These are phyloP conservation scores for Hemileccinum impolitum DNA, from an alignment of 768 basidiomycete genomes.

Conservation along the genomic window DNA sequence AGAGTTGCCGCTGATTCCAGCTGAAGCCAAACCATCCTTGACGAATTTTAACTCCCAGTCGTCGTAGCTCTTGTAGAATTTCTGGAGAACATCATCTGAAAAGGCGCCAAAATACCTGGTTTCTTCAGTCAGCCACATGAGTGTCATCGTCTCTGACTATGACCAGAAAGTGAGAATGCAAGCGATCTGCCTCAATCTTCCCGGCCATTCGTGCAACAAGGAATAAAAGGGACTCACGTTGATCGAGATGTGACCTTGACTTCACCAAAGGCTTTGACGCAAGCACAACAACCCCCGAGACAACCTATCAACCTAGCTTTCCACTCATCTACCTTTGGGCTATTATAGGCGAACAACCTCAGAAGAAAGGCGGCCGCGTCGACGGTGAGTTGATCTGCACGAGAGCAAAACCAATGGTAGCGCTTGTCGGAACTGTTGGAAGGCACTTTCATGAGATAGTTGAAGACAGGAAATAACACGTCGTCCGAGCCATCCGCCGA, in stretches of 20 bases:
- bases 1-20: conserved; percentile 18
- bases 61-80: conserved; percentile 63
- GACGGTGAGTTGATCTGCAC: conserved; percentile 50
- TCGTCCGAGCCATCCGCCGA: conserved; percentile 46
- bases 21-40: conserved; percentile 42
- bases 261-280: conserved; percentile 63
- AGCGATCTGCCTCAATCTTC: conserved; percentile 7
- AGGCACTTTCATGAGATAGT: conserved; percentile 49
- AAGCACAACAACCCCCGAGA: conserved; percentile 61
- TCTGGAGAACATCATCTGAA: conserved; percentile 41
- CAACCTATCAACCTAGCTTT: conserved; percentile 52
- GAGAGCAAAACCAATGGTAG: conserved; percentile 81
- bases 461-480: conserved; percentile 48
- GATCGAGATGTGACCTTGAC: conserved; percentile 61
- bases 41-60: conserved; percentile 61
- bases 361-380: conserved; percentile 80
- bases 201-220: not conserved
- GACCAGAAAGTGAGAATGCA: conserved; percentile 8
- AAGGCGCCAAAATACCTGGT: conserved; percentile 75
- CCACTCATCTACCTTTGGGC: conserved; percentile 60
- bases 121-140: conserved; percentile 14
- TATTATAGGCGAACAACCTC: conserved; percentile 75
- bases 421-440: conserved; percentile 35
- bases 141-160: conserved; percentile 3
- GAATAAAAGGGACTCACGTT: conserved; percentile 55